These are phyloP conservation scores for Hypoxylon sp. DNA, from an alignment of 2,329 filamentous ascomycete species.

Conservation along the genomic window DNA sequence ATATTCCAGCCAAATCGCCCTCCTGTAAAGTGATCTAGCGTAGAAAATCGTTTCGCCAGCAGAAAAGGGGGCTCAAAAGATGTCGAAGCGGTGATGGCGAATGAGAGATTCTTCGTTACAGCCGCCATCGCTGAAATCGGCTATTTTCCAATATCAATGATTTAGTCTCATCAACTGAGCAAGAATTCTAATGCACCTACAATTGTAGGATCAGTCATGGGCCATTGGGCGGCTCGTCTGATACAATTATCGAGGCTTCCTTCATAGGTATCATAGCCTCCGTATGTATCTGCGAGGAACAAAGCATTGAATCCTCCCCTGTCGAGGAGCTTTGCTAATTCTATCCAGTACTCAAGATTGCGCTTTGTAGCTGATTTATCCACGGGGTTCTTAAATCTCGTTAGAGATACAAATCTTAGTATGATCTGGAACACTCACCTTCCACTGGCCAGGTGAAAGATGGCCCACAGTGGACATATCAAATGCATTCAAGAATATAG, in stretches of 20 bases:
- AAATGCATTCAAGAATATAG: slow-evolving; percentile 75
- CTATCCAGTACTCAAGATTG: slow-evolving; percentile 73
- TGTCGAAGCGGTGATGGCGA: slow-evolving; percentile 74
- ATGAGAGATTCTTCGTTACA: slow-evolving; percentile 74
- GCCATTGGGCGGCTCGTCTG: slow-evolving; percentile 74
- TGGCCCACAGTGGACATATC: slow-evolving; percentile 77
- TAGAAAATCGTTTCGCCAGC: slow-evolving; percentile 73
- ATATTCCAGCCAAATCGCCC: slow-evolving; percentile 77
- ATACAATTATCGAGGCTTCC: slow-evolving; percentile 73
- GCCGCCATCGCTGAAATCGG: slow-evolving; percentile 77
- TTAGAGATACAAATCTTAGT: slow-evolving; percentile 11
- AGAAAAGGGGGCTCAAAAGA: slow-evolving; percentile 74
- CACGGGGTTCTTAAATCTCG: slow-evolving; percentile 64
- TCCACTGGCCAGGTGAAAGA: slow-evolving; percentile 77
- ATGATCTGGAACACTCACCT: slow-evolving; percentile 57
- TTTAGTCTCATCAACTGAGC: background rate
- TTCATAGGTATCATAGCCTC: slow-evolving; percentile 74
- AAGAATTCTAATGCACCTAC: slow-evolving; percentile 56
- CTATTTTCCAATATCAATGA: slow-evolving; percentile 52
- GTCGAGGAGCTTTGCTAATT: slow-evolving; percentile 74
- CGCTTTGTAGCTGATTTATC: slow-evolving; percentile 74
- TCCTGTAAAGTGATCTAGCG: slow-evolving; percentile 72
- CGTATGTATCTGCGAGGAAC: slow-evolving; percentile 77
- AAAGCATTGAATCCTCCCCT: slow-evolving; percentile 74
- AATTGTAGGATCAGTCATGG: slow-evolving; percentile 74